These are phyloP conservation scores for Nephelium lappaceum DNA, from an alignment of 345 rosid genomes.

Conservation along the genomic window DNA sequence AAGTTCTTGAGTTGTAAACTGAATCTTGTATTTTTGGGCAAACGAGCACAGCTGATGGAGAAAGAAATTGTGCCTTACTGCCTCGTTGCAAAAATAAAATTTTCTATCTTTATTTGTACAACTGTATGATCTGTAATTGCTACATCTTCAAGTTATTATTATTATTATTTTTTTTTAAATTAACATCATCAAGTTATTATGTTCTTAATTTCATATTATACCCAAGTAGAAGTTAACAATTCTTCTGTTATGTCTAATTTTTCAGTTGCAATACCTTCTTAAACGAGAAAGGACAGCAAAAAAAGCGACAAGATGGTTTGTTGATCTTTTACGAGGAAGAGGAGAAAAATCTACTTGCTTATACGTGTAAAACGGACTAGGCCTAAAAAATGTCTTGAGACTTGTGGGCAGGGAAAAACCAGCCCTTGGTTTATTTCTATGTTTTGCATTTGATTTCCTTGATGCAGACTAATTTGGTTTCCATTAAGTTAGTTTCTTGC, in stretches of 20 bases:
- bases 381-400: no score
- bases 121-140: background rate
- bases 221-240: background rate
- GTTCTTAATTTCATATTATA: constrained; percentile 7
- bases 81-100: background rate
- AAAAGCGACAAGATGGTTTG: background rate
- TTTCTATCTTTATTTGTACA: constrained; percentile 1
- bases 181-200: constrained; percentile 14
- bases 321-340: no score
- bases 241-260: constrained; percentile 11
- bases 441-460: background rate
- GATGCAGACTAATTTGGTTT: background rate
- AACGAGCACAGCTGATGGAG: background rate
- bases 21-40: constrained; percentile 1
- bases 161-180: no score
- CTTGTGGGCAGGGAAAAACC: no score
- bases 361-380: no score
- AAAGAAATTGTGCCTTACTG: background rate
- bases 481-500: no score
- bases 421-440: background rate
- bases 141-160: no score
- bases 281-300: no score
- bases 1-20: background rate
- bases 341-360: background rate
- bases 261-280: constrained; percentile 50